Base-by-base conservation (phyloP, 2,329 filamentous ascomycete species). In the Diaporthe velutina region DNA sequence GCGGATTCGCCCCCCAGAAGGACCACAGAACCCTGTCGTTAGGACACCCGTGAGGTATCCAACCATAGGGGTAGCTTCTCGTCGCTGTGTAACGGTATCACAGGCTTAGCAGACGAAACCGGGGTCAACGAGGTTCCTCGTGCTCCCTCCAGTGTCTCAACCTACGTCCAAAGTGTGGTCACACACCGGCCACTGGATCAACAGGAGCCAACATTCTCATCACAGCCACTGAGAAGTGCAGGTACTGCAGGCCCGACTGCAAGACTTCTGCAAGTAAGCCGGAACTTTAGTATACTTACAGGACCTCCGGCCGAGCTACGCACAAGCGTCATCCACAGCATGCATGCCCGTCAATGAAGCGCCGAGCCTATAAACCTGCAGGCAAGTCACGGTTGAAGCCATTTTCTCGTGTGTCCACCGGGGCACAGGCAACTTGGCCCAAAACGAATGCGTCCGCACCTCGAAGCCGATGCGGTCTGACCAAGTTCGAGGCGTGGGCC, bases 261-360 rank as follows among this genome's bases (percentile, higher is more conserved):
- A 76, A 40, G 48, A 57, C 60, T 71, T 50, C 74, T 76, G 74
- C 74, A 76, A 55, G 74, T 74, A 76, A 76, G 71, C 71, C 73
- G 68, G 67, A 74, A 64, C 58, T 67, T 68, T 57, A 30, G 67
- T 38, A 38, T 61, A 54, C 60, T 40, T 48, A 74, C 67, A 61
- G 50, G 67, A 71, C 66, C 48, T 55, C 57, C 70, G 71, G 74
- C 55, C 58, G 71, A 74, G 71, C 70, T 50, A 30, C 66, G 71
- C 71, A 75, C 66, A 58, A 74, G 54, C 57, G 71, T 64, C 71
- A 73, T 68, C 55, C 38, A 68, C 66, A 67, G 38, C 71, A 72
- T 72, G 70, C 38, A 67, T 67, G 73, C 50, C 73, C 73, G 73
- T 67, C 50, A 64, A 45, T 58, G 73, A 45, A 67, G 60, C 73